Evolutionary conservation across 768 basidiomycete genomes (phyloP), one percentile per base, ranked within the genome.

Genomic region (Amanita brunnescens): DNA sequence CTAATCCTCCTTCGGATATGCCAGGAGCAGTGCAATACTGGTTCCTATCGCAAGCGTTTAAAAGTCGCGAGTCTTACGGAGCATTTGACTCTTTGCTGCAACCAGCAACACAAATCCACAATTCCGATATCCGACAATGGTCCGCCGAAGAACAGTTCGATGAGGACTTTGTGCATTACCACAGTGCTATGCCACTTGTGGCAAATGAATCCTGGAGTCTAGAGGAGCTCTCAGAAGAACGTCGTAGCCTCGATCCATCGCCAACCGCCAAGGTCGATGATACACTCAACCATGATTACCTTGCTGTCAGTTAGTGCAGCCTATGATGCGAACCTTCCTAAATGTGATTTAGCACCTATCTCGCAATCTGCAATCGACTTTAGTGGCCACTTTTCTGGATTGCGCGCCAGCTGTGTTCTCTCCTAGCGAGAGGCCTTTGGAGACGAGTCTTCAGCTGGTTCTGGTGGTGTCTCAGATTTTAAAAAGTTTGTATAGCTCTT

Each of bases 311-410:
- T 42, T 8, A 34, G 16, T 18, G 10, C 14, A n/a, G 33, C 14
- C 9, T 9, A 37, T n/a, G 32, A 35, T 49, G 6, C 20, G 43
- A 16, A 47, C 20, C 51, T 10, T 21, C 29, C 37, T 24, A 35
- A 14, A 14, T 45, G 52, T 51, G 41, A 40, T 53, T 14, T 56
- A 89, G 87, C 78, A 77, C 63, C 70, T 96, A 23, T 80, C 86
- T 51, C 75, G 77, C 47, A 78, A 83, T 12, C 66, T 98, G n/a
- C 80, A 92, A 58, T 75, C 91, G 2, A 83, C 83, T 8, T 70
- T 97, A 9, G 69, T 91, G 2, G 83, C 91, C 18, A 83, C 87
- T 1, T 90, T 91, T 66, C 78, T 98, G 18, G 94, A 98, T 63
- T 80, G 81, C 56, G 90, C 91, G 3, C 90, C 94, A 1, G 62